Evolutionary conservation across 495 filamentous ascomycete species (phyloP), one percentile per base, ranked within the genome.

Genomic region (Talaromyces adpressus): DNA sequence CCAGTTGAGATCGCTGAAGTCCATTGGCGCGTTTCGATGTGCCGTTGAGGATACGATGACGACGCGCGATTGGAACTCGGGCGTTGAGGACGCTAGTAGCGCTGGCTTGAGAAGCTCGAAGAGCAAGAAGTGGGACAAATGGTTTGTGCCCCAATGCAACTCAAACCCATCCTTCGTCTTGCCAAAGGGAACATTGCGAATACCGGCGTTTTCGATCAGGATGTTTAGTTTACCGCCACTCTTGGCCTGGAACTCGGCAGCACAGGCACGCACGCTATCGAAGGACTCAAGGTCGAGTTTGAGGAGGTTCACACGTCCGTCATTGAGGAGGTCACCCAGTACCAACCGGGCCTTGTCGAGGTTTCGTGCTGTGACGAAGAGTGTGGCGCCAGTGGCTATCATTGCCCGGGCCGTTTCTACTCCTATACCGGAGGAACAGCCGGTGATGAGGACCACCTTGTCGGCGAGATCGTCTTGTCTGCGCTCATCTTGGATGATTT

Each of bases 381-480:
- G 51, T 14, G 71, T 75, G 5, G 77, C 81, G 2, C 82, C 82
- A 0, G 82, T 84, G 16, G 73, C 65, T 36, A 65, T 67, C 8
- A 85, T 63, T 1, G 81, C 80, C 22, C 73, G 68, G 12, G 74
- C 79, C 0, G 77, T 82, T 63, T 83, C 77, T 63, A 81, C 70
- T 1, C 83, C 83, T 49, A 85, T 78, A 7, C 83, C 82, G 0
- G 75, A 72, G 11, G 77, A 75, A 9, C 64, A 66, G 25, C 83
- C 81, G 4, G 81, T 84, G 49, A 85, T 70, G 32, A 84, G 54
- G 36, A 82, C 69, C 27, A 79, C 73, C 66, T 84, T 83, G 63
- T 70, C 79, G 1, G 47, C 61, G 11, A 80, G 62, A 16, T 71
- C 73, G 22, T 72, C 72, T 22, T 71, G 62, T 18, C 80, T 63